Base-by-base conservation (phyloP, 805 yeast genomes). In the Suhomyces pyralidae region DNA sequence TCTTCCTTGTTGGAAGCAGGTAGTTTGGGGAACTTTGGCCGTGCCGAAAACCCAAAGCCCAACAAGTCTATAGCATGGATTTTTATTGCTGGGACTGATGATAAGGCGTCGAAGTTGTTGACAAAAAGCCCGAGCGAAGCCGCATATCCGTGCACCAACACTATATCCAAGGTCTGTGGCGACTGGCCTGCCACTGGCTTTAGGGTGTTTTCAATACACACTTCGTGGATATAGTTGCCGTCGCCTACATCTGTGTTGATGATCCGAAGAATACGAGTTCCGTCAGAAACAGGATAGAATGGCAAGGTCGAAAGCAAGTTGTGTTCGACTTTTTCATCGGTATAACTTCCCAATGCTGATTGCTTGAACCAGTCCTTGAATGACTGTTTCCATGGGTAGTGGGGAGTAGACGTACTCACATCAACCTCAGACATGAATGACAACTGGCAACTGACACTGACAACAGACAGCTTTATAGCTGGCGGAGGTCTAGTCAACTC, bases 91-190 rank as follows among this genome's bases (percentile, higher is more conserved):
- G 82, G 81, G 8, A 85, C 70, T 5, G 71, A 60, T 7, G 76
- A 69, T 28, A 80, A 66, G 28, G 51, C 60, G 45, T 79, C 81
- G 57, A 89, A 81, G 63, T 89, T 93, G 55, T 86, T 81, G 61
- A 86, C 81, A 60, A 83, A 93, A 50, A 90, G 84, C 24, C 96
- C 93, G 12, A 91, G 80, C 1, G 96, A 89, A 0, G 98, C 96
- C 1, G 96, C 97, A 64, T 90, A 91, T 0, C 99, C 99, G 68
- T 93, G 99, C 4, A 94, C 70, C 55, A 93, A 68, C 2, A 94
- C 90, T 22, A 91, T 67, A 67, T 84, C 88, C 51, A 67, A 70
- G 2, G 55, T 54, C 15, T 45, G 44, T 19, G 49, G 49, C 2
- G 49, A 36, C 10, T 34, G 22, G 22, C 38, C 49, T 3, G 24